These are phyloP conservation scores for Nemania serpens DNA, from an alignment of 2,329 filamentous ascomycete genomes.

Conservation along the genomic window DNA sequence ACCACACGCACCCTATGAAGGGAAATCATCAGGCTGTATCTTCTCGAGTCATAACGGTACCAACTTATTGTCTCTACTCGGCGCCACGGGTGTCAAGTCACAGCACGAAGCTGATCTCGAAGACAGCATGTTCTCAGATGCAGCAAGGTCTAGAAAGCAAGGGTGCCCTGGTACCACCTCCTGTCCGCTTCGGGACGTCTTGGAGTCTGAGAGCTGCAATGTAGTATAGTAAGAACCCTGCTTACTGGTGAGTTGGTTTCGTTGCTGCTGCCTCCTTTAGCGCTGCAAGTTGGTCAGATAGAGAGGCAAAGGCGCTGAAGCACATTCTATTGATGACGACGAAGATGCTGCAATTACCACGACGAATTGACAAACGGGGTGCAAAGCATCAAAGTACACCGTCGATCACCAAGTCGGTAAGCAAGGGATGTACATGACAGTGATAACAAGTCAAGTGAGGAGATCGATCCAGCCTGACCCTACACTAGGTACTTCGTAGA, in stretches of 20 bases:
- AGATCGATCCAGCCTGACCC: slow-evolving; percentile 7
- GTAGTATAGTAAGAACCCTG: slow-evolving; percentile 26
- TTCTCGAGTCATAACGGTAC: not conserved
- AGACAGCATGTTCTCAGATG: slow-evolving; percentile 22
- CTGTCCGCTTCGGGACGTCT: slow-evolving; percentile 24
- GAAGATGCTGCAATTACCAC: not conserved
- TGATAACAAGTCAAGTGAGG: not conserved
- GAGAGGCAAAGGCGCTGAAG: not conserved
- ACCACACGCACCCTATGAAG: not conserved
- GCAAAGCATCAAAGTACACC: not conserved
- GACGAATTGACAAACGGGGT: not conserved
- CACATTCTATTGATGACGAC: not conserved
- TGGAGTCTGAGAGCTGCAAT: slow-evolving; percentile 10
- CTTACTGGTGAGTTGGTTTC: slow-evolving; percentile 20
- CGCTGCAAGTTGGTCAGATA: slow-evolving; percentile 6
- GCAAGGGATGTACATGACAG: not conserved
- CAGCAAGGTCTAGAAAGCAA: slow-evolving; percentile 24
- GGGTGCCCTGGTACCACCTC: slow-evolving; percentile 23
- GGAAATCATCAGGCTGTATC: slow-evolving; percentile 6
- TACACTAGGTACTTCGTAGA: not conserved
- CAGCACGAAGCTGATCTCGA: slow-evolving; percentile 22
- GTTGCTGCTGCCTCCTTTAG: slow-evolving; percentile 5
- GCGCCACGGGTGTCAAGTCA: slow-evolving; percentile 9
- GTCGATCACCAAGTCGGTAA: not conserved
- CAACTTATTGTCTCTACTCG: not conserved